These are phyloP conservation scores for Grammothele lineata DNA, from an alignment of 768 basidiomycete genomes.

Conservation along the genomic window DNA sequence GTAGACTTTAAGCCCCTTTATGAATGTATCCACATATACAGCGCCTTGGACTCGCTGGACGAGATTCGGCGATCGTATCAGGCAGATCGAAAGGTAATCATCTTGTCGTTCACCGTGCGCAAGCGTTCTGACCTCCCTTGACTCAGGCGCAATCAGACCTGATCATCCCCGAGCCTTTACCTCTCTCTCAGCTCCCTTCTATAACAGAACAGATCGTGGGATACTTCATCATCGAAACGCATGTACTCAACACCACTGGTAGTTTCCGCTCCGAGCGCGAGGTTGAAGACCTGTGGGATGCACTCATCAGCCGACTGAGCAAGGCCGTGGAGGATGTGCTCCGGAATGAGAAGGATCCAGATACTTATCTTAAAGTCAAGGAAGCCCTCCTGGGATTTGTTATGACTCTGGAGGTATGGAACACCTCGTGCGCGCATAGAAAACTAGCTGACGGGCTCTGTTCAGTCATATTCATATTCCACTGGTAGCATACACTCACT, in stretches of 20 bases:
- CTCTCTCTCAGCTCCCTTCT: constrained; percentile 60
- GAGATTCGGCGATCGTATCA: constrained; percentile 92
- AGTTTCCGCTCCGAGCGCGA: constrained; percentile 88
- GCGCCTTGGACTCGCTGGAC: constrained; percentile 83
- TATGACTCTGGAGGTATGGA: constrained; percentile 82
- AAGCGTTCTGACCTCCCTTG: not conserved
- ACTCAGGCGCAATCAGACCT: constrained; percentile 91
- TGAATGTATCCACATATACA: constrained; percentile 96
- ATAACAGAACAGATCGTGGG: constrained; percentile 93
- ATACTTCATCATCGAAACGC: constrained; percentile 94
- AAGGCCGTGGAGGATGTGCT: constrained; percentile 72
- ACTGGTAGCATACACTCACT: constrained; percentile 79
- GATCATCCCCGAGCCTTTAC: constrained; percentile 76
- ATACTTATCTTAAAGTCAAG: constrained; percentile 78
- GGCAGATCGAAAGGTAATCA: constrained; percentile 94
- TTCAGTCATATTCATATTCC: constrained; percentile 81
- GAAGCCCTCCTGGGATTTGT: constrained; percentile 82
- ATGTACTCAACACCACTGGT: constrained; percentile 85
- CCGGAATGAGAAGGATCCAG: constrained; percentile 70
- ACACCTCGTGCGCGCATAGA: not conserved
- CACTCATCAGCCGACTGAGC: constrained; percentile 69
- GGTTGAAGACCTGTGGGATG: constrained; percentile 94
- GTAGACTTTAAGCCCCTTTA: constrained; percentile 95
- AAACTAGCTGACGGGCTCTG: not conserved
- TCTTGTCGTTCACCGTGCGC: constrained; percentile 3